Evolutionary conservation across 176 grass and related monocot genomes (phyloP).

Genomic region (Thinopyrum elongatum): DNA sequence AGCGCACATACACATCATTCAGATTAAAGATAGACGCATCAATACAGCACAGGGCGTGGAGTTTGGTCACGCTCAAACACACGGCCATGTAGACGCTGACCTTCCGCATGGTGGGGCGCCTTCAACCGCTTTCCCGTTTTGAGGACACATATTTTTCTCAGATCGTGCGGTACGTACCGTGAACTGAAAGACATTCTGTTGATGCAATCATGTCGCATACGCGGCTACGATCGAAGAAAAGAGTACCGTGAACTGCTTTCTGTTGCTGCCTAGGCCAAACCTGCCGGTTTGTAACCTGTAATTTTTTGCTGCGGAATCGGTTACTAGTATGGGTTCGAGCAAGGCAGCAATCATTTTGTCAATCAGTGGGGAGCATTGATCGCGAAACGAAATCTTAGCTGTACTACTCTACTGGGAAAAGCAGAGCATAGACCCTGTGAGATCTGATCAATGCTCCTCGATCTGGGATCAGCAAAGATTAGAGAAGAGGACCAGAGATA

Average conservation of each 20-base stretch:
- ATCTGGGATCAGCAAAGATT: constrained; percentile 4
- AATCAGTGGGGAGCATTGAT: not conserved
- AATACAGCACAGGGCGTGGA: not conserved
- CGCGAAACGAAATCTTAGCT: not conserved
- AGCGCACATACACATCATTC: not conserved
- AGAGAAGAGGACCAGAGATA: not conserved
- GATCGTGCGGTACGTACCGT: not conserved
- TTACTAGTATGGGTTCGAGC: not conserved
- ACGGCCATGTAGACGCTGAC: constrained; percentile 30
- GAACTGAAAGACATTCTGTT: not conserved
- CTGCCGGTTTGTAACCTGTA: not conserved
- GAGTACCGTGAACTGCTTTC: not conserved
- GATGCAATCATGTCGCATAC: not conserved
- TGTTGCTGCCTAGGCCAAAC: not conserved
- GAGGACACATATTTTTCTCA: too few relatives aligned
- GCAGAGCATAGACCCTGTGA: not conserved
- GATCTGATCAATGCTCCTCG: constrained; percentile 1
- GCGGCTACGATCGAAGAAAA: not conserved
- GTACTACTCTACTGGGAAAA: not conserved
- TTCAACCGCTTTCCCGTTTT: not conserved
- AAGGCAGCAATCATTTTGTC: constrained; percentile 1
- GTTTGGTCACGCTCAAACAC: constrained; percentile 2
- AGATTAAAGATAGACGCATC: not conserved
- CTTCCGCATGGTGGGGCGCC: not conserved
- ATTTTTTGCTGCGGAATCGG: not conserved